These are phyloP conservation scores for Corynascus novoguineensis DNA, from an alignment of 495 filamentous ascomycete genomes.

Conservation along the genomic window DNA sequence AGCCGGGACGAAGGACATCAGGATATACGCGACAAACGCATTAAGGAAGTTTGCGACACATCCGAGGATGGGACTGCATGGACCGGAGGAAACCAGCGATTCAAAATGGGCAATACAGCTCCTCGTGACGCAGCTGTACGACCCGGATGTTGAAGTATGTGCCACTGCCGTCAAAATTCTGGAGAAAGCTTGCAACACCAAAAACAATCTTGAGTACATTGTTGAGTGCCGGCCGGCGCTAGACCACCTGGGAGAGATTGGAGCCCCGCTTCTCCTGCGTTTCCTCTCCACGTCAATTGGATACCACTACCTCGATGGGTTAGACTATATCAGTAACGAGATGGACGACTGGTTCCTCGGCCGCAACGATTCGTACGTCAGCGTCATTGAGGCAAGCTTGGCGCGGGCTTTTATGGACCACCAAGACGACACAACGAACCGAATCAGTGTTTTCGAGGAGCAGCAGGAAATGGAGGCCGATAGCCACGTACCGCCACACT, in stretches of 20 bases:
- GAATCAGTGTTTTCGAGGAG: slow-evolving; percentile 51
- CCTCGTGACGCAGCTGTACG: slow-evolving; percentile 94
- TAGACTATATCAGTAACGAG: slow-evolving; percentile 97
- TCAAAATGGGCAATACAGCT: slow-evolving; percentile 93
- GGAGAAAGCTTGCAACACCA: slow-evolving; percentile 93
- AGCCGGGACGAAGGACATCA: slow-evolving; percentile 82
- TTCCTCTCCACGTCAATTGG: slow-evolving; percentile 94
- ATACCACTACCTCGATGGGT: slow-evolving; percentile 92
- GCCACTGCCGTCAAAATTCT: slow-evolving; percentile 93
- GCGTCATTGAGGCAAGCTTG: slow-evolving; percentile 91
- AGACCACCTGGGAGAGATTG: slow-evolving; percentile 95
- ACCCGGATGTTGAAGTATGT: slow-evolving; percentile 93
- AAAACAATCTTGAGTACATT: slow-evolving; percentile 83
- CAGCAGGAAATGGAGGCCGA: slow-evolving; percentile 47
- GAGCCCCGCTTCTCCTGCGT: slow-evolving; percentile 83
- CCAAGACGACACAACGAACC: slow-evolving; percentile 48
- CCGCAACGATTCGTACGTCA: slow-evolving; percentile 89
- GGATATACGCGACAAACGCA: slow-evolving; percentile 77
- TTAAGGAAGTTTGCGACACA: slow-evolving; percentile 74
- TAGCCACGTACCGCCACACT: slow-evolving; percentile 79
- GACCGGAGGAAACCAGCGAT: slow-evolving; percentile 40
- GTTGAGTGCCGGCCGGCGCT: slow-evolving; percentile 94
- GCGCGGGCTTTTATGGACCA: slow-evolving; percentile 75
- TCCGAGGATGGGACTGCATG: slow-evolving; percentile 32
- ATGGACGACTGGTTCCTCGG: slow-evolving; percentile 99